phyloP scores from a whole-genome alignment of 2,329 filamentous ascomycete genomes.

The Aspergillus glaucus region DNA sequence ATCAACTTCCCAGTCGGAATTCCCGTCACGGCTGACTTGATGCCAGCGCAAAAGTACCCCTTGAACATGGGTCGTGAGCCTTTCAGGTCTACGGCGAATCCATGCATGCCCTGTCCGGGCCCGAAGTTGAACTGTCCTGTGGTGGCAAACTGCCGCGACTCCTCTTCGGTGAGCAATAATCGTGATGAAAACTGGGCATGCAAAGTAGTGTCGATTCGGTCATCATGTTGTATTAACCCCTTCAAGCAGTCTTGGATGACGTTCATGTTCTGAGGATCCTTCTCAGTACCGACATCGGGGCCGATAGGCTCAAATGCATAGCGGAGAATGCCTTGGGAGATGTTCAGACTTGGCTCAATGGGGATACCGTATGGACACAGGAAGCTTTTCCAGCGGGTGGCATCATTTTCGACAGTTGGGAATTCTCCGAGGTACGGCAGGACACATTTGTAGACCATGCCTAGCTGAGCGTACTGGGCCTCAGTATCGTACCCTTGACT shows the following conservation, averaged over 20 bases:
- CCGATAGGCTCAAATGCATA: constrained; percentile 12
- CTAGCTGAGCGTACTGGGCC: constrained; percentile 11
- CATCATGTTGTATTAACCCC: background rate
- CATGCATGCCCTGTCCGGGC: background rate
- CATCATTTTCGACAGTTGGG: constrained; percentile 1
- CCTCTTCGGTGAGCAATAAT: background rate
- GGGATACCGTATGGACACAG: constrained; percentile 10
- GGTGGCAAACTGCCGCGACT: background rate
- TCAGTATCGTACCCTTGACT: constrained; percentile 11
- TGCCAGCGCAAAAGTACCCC: constrained; percentile 9
- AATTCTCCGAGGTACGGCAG: constrained; percentile 13
- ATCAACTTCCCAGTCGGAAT: constrained; percentile 6
- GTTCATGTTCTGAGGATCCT: constrained; percentile 10
- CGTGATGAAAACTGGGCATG: background rate
- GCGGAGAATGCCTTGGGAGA: constrained; percentile 6
- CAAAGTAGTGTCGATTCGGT: background rate
- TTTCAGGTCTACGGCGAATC: constrained; percentile 10
- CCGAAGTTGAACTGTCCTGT: background rate
- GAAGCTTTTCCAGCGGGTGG: constrained; percentile 7
- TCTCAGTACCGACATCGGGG: constrained; percentile 4
- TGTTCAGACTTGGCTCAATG: constrained; percentile 12
- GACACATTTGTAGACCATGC: constrained; percentile 9
- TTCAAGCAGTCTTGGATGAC: constrained; percentile 4
- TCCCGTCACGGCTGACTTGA: constrained; percentile 10
- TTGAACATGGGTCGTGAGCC: constrained; percentile 6